Evolutionary conservation across 306 rosid genomes (phyloP).

Genomic region (Canavalia gladiata): DNA sequence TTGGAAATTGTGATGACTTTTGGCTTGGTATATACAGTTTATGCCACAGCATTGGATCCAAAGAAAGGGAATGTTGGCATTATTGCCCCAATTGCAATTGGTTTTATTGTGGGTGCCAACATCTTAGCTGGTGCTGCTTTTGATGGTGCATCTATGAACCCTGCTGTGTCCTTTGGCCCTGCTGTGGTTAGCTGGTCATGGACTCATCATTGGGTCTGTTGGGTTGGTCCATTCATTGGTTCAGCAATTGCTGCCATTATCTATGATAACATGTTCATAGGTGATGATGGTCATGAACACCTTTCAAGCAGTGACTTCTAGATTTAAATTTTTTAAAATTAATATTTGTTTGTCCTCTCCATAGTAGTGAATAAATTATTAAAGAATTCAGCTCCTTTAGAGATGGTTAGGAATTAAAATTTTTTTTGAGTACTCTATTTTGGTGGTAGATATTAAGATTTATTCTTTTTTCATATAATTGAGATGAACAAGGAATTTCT

Average conservation of each 20-base stretch:
- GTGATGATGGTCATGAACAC: constrained; percentile 63
- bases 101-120: constrained; percentile 84
- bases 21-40: constrained; percentile 83
- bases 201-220: constrained; percentile 81
- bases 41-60: constrained; percentile 84
- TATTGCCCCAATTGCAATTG: constrained; percentile 85
- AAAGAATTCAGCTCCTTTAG: constrained; percentile 16
- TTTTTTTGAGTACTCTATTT: constrained; percentile 5
- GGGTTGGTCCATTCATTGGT: constrained; percentile 77
- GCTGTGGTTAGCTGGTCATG: constrained; percentile 75
- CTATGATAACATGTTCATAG: constrained; percentile 74
- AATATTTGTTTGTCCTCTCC: not conserved
- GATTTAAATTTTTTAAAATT: not conserved
- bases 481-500: constrained; percentile 26
- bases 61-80: constrained; percentile 73
- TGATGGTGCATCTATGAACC: constrained; percentile 92
- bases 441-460: constrained; percentile 30
- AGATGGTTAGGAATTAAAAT: constrained; percentile 28
- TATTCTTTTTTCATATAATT: constrained; percentile 27
- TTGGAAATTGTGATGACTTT: constrained; percentile 87
- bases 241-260: constrained; percentile 72
- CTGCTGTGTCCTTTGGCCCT: constrained; percentile 84
- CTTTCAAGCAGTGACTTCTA: constrained; percentile 60
- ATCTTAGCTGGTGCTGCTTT: constrained; percentile 88
- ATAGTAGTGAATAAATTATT: constrained; percentile 47